Evolutionary conservation across 352 stramenopile genomes (phyloP), one percentile per base, ranked within the genome.

Genomic region (Phytophthora citrophthora): DNA sequence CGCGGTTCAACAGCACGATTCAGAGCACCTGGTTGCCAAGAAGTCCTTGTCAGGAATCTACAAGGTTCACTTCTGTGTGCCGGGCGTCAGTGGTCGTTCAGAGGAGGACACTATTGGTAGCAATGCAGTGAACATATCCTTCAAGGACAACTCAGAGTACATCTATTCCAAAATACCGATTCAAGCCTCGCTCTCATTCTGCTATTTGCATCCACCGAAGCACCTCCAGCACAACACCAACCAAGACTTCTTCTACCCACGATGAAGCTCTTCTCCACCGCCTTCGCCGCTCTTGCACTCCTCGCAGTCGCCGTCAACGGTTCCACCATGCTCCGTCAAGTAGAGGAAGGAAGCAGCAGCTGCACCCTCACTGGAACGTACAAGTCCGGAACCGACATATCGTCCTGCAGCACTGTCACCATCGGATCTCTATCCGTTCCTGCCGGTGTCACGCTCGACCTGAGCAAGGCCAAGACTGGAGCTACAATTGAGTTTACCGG

Each of bases 401-500:
- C 57, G 2, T 70, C 72, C 20, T 48, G 43, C 38, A 63, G 65
- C 27, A 65, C 65, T 10, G 61, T 64, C 12, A 76, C 54, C 27
- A 73, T 78, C 52, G 61, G 20, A 3, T 52, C 56, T 11, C 10
- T 64, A 7, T 50, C 44, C 6, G 56, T 64, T 8, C 56, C 57
- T 38, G 47, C 57, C 13, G 23, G 58, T 44, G 49, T 61, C 32
- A 46, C 31, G 16, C 18, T 66, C 18, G 72, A 75, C 52, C 26
- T 81, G 26, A 73, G 59, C 39, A 56, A 55, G n/a, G 24, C 66
- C 31, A 65, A 71, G 59, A 60, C 1, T 2, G 71, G 71, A 18
- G 58, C 68, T 5, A 64, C 56, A n/a, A 73, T 77, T 51, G 56
- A 53, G 5, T 72, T 77, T 48, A 39, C 38, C 36, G 71, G 67